Percentiles rank a stretch among this genome's conserved stretches.
Evolutionary conservation across 2,329 filamentous ascomycete species (phyloP).

Genomic region (Ambrosiella cleistominuta): DNA sequence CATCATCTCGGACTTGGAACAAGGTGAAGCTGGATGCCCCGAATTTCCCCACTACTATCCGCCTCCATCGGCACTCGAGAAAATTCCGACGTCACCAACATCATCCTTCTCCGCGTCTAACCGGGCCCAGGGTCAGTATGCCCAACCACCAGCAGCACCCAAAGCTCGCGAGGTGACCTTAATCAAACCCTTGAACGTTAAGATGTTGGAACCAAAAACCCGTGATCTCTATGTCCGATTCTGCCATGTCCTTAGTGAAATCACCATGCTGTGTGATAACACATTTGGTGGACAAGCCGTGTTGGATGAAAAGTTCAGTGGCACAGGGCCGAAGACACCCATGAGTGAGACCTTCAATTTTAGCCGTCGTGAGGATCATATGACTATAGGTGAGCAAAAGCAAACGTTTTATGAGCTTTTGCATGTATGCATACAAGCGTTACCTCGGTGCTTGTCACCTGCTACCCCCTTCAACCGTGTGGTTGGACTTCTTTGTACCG

Average conservation of each 20-base stretch:
- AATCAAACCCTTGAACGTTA: conserved; percentile 25
- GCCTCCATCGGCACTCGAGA: conserved; percentile 24
- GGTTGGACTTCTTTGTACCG: conserved; percentile 88
- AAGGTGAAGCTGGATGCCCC: conserved; percentile 56
- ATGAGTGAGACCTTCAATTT: conserved; percentile 92
- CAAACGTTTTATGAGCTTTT: conserved; percentile 91
- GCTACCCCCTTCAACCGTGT: conserved; percentile 86
- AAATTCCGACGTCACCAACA: conserved; percentile 32
- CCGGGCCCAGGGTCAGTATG: conserved; percentile 11
- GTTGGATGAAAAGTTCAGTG: conserved; percentile 84
- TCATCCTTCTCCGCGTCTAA: conserved; percentile 18
- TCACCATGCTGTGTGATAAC: conserved; percentile 91
- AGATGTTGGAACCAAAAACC: conserved; percentile 55
- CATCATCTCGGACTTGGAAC: conserved; percentile 85
- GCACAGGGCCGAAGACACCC: conserved; percentile 74
- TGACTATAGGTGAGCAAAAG: conserved; percentile 59
- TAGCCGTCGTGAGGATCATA: conserved; percentile 60
- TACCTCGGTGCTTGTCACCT: conserved; percentile 81
- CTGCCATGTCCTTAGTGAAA: conserved; percentile 87
- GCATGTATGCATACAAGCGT: conserved; percentile 84
- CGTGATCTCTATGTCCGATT: conserved; percentile 80
- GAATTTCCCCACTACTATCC: conserved; percentile 57
- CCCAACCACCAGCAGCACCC: conserved; percentile 17
- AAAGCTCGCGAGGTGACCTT: conserved; percentile 37
- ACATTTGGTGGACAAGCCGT: conserved; percentile 92